Evolutionary conservation across 805 yeast genomes (phyloP).

Genomic region (Kurtzmaniella fragi): DNA sequence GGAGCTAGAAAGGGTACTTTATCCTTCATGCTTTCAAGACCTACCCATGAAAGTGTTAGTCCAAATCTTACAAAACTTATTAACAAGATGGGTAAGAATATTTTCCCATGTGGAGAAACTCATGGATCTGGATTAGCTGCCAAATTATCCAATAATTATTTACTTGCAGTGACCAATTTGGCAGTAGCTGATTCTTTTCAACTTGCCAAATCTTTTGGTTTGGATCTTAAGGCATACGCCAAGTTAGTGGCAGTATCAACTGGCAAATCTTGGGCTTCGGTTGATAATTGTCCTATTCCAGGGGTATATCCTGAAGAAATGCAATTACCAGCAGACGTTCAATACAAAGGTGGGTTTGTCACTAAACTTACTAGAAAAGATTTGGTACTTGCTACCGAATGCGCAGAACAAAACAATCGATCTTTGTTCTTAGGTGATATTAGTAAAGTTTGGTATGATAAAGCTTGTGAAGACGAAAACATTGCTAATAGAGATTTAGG

Average conservation of each 20-base stretch:
- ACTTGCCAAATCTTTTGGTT: constrained; percentile 44
- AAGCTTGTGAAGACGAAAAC: constrained; percentile 38
- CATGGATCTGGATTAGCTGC: constrained; percentile 54
- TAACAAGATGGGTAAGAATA: constrained; percentile 42
- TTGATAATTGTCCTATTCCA: constrained; percentile 50
- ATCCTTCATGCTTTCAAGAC: constrained; percentile 48
- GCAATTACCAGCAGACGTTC: constrained; percentile 40
- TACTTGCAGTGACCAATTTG: constrained; percentile 48
- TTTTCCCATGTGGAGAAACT: constrained; percentile 43
- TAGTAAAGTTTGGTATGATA: constrained; percentile 36
- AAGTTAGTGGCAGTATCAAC: constrained; percentile 47
- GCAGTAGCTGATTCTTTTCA: constrained; percentile 54
- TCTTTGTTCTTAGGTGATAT: constrained; percentile 35
- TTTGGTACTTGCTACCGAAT: constrained; percentile 37
- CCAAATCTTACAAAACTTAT: constrained; percentile 26
- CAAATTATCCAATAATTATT: constrained; percentile 48
- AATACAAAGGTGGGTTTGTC: constrained; percentile 45
- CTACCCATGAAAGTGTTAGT: constrained; percentile 20
- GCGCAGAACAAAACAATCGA: constrained; percentile 29
- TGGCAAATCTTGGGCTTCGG: constrained; percentile 52
- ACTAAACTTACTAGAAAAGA: constrained; percentile 43
- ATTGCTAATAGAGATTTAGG: constrained; percentile 37
- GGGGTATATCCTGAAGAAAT: constrained; percentile 38
- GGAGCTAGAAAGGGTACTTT: constrained; percentile 50
- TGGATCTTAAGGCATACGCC: constrained; percentile 42